phyloP scores from a whole-genome alignment of 192 early-diverging fungal species.

The Umbelopsis isabellina region DNA sequence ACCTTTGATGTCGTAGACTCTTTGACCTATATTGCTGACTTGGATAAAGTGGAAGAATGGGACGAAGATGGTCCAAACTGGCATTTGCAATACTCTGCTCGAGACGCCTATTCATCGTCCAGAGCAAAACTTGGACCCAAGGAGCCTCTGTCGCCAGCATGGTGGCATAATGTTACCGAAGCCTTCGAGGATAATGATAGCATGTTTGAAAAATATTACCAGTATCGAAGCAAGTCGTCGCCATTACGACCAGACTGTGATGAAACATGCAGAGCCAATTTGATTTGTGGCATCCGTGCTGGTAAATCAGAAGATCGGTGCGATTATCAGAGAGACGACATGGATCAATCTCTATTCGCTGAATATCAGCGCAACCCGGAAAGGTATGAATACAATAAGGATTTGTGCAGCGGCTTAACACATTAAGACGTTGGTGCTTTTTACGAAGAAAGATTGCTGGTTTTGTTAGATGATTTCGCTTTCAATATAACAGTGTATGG shows the following conservation, averaged over 20 bases:
- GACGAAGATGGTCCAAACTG: slow-evolving; percentile 43
- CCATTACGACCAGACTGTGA: slow-evolving; percentile 26
- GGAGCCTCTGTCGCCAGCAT: slow-evolving; percentile 42
- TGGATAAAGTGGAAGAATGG: slow-evolving; percentile 48
- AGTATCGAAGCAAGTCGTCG: slow-evolving; percentile 44
- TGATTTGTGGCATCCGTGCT: slow-evolving; percentile 40
- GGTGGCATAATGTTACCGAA: slow-evolving; percentile 59
- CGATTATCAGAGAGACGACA: slow-evolving; percentile 36
- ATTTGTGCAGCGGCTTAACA: not conserved
- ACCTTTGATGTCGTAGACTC: slow-evolving; percentile 59
- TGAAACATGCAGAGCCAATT: slow-evolving; percentile 25
- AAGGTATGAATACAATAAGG: slow-evolving; percentile 11
- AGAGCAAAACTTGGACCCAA: slow-evolving; percentile 22
- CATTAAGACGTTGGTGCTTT: not conserved
- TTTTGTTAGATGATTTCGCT: too few relatives aligned
- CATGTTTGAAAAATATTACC: slow-evolving; percentile 49
- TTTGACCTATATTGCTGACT: slow-evolving; percentile 55
- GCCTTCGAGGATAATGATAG: slow-evolving; percentile 42
- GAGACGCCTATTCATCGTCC: slow-evolving; percentile 40
- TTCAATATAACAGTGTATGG: too few relatives aligned
- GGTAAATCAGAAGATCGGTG: slow-evolving; percentile 44
- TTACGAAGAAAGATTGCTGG: too few relatives aligned
- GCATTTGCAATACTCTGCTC: slow-evolving; percentile 58
- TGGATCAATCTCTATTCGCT: not conserved
- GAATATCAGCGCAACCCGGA: slow-evolving; percentile 3